Evolutionary conservation across 2,329 filamentous ascomycete species (phyloP).

Genomic region (Aureobasidium sp.): DNA sequence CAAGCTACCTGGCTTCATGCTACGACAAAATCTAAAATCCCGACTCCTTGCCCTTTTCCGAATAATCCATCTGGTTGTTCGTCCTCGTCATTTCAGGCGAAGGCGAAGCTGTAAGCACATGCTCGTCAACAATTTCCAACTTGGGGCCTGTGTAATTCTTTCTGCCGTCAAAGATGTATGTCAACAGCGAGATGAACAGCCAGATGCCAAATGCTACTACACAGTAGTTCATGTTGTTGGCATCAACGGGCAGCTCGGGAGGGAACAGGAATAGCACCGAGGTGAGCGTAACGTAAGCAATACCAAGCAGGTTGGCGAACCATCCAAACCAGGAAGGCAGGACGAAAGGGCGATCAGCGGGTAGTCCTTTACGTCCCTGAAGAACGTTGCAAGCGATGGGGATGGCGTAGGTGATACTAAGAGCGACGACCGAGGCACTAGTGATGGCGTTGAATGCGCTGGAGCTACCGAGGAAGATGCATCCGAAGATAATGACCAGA

Average conservation of each 20-base stretch:
- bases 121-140: conserved; percentile 21
- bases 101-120: conserved; percentile 14
- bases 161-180: conserved; percentile 53
- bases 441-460: conserved; percentile 31
- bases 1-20: too few relatives aligned
- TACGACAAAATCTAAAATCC: background rate
- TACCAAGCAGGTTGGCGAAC: conserved; percentile 51
- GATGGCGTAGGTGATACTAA: conserved; percentile 66
- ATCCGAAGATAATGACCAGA: conserved; percentile 27
- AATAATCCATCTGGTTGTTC: background rate
- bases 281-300: conserved; percentile 60
- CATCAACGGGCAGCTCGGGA: conserved; percentile 54
- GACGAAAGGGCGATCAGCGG: conserved; percentile 46
- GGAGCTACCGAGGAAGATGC: conserved; percentile 29
- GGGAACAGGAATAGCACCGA: conserved; percentile 70
- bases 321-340: conserved; percentile 49
- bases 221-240: conserved; percentile 60
- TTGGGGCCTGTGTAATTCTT: conserved; percentile 51
- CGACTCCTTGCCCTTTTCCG: background rate
- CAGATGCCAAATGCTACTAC: conserved; percentile 51
- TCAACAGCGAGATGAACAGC: conserved; percentile 46
- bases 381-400: conserved; percentile 62
- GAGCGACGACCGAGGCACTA: conserved; percentile 54
- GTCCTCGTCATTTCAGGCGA: background rate
- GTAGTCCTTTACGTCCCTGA: conserved; percentile 57